Percentiles rank a stretch among this genome's conserved stretches.
These are phyloP conservation scores for Xylaria intraflava DNA, from an alignment of 495 filamentous ascomycete species.

Conservation along the genomic window DNA sequence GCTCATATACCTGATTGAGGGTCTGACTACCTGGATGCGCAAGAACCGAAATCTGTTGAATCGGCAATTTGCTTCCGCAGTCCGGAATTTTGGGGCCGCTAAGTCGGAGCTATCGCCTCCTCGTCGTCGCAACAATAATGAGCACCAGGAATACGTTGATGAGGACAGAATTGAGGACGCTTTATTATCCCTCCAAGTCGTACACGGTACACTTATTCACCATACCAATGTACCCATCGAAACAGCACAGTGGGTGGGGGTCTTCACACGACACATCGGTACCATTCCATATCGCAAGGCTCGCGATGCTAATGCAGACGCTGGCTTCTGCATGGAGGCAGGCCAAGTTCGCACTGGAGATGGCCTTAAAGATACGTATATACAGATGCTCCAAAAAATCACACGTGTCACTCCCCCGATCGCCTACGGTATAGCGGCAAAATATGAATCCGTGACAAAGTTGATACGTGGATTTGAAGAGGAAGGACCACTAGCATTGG, in stretches of 20 bases:
- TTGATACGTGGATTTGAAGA: slow-evolving; percentile 54
- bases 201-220: slow-evolving; percentile 62
- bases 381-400: slow-evolving; percentile 75
- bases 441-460: slow-evolving; percentile 52
- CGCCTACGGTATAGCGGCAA: slow-evolving; percentile 60
- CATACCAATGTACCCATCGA: slow-evolving; percentile 58
- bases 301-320: slow-evolving; percentile 36
- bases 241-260: slow-evolving; percentile 69
- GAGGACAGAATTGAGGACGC: slow-evolving; percentile 70
- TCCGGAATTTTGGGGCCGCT: slow-evolving; percentile 46
- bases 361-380: slow-evolving; percentile 60
- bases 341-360: slow-evolving; percentile 75
- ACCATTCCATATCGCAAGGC: slow-evolving; percentile 62
- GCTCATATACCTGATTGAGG: slow-evolving; percentile 73
- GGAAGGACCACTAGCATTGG: slow-evolving; percentile 53
- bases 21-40: slow-evolving; percentile 58
- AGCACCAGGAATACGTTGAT: slow-evolving; percentile 49
- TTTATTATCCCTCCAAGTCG: slow-evolving; percentile 63
- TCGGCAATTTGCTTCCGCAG: slow-evolving; percentile 58
- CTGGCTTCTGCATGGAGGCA: slow-evolving; percentile 74
- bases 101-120: slow-evolving; percentile 4
- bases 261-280: slow-evolving; percentile 76
- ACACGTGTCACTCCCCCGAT: slow-evolving; percentile 64
- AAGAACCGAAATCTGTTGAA: slow-evolving; percentile 65
- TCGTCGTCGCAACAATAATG: slow-evolving; percentile 36